phyloP scores from a whole-genome alignment of 495 filamentous ascomycete species.

The Penicillium samsonianum region DNA sequence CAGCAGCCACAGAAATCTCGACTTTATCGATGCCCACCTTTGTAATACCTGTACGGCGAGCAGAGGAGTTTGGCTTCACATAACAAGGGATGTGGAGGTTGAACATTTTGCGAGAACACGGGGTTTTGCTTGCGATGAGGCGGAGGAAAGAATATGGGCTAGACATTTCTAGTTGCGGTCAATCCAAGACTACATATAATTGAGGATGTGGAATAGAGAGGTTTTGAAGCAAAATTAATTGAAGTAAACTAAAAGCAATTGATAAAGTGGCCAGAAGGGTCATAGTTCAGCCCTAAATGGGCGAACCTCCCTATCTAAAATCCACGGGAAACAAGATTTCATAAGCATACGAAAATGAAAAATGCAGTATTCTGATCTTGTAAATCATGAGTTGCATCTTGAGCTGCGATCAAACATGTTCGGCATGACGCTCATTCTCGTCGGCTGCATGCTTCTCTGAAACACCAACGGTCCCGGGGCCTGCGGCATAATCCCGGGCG shows the following conservation, averaged over 20 bases:
- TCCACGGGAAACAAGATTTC: not conserved
- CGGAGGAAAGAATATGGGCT: conserved; percentile 25
- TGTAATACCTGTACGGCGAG: conserved; percentile 58
- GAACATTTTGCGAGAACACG: conserved; percentile 17
- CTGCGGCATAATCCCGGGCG: not conserved
- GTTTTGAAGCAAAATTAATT: not conserved
- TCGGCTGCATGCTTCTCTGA: not conserved
- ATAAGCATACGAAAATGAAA: not conserved
- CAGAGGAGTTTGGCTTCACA: conserved; percentile 64
- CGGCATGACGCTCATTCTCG: not conserved
- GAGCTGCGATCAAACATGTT: not conserved
- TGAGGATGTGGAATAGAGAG: not conserved
- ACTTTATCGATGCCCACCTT: conserved; percentile 54
- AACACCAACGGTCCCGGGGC: too few species aligned
- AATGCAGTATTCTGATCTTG: not conserved
- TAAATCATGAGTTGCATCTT: not conserved
- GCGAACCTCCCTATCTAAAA: not conserved
- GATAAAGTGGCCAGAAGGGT: not conserved
- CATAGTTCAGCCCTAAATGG: conserved; percentile 7
- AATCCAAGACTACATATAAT: not conserved
- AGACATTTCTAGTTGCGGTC: conserved; percentile 10
- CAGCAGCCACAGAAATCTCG: conserved; percentile 63
- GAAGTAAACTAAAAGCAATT: not conserved
- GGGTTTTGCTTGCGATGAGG: conserved; percentile 21
- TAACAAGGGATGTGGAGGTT: conserved; percentile 55